Percentiles rank a stretch among this genome's conserved stretches.
Conservation (phyloP, 2,329 filamentous ascomycete genomes). For the Phyllosticta paracitricarpa region DNA sequence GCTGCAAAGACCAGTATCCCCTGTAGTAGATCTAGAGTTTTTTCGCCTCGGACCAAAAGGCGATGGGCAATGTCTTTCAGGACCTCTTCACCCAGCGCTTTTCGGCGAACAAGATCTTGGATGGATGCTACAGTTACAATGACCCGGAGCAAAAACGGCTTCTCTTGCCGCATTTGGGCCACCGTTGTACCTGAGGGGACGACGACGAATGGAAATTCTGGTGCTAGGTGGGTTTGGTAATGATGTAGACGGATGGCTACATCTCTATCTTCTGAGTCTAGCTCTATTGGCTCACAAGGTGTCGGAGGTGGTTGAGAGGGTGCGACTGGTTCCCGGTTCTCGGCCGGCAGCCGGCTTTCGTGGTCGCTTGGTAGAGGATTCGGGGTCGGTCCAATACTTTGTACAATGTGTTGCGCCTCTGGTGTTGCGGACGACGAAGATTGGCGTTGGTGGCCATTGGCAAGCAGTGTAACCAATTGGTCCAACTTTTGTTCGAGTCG, state of each 20-base stretch:
- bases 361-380: background rate
- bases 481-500: conserved; percentile 9
- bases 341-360: background rate
- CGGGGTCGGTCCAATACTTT: background rate
- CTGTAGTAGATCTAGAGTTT: conserved; percentile 6
- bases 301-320: background rate
- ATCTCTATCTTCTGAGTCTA: background rate
- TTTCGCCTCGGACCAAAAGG: conserved; percentile 1
- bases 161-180: conserved; percentile 1
- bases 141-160: conserved; percentile 6
- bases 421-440: conserved; percentile 7
- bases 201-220: conserved; percentile 9
- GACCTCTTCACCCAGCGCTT: conserved; percentile 1
- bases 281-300: conserved; percentile 1
- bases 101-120: conserved; percentile 3
- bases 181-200: conserved; percentile 1
- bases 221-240: conserved; percentile 6
- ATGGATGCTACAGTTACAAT: conserved; percentile 4
- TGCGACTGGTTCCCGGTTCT: background rate
- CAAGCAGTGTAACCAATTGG: conserved; percentile 6
- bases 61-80: background rate
- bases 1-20: conserved; percentile 7
- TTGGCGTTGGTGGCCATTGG: background rate
- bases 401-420: background rate
- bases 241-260: conserved; percentile 3